These are phyloP conservation scores for Penicillium glabrum DNA, from an alignment of 2,329 filamentous ascomycete species.

Conservation along the genomic window DNA sequence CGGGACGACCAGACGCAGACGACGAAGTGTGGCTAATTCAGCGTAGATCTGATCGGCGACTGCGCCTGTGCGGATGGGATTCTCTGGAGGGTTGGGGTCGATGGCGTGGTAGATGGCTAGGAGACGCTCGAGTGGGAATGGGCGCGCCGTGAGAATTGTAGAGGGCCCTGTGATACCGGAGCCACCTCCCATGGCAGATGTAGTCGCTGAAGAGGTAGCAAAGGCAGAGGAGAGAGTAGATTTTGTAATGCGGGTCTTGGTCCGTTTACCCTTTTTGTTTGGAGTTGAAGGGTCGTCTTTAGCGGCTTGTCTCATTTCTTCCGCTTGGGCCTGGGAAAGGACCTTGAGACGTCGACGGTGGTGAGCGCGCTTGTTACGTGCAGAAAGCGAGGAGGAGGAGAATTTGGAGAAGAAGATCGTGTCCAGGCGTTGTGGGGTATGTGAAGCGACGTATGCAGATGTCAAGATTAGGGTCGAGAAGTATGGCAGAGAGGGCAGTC, in stretches of 20 bases:
- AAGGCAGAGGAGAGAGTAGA: slow-evolving; percentile 41
- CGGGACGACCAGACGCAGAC: slow-evolving; percentile 47
- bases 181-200: slow-evolving; percentile 30
- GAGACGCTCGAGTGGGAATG: slow-evolving; percentile 48
- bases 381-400: slow-evolving; percentile 44
- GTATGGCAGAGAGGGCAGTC: slow-evolving; percentile 43
- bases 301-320: slow-evolving; percentile 30
- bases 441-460: slow-evolving; percentile 49
- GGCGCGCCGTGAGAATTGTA: slow-evolving; percentile 41
- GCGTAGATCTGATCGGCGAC: slow-evolving; percentile 46
- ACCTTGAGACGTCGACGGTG: slow-evolving; percentile 43
- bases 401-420: slow-evolving; percentile 53
- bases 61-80: slow-evolving; percentile 35
- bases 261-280: slow-evolving; percentile 34
- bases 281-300: slow-evolving; percentile 26
- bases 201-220: slow-evolving; percentile 39
- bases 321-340: slow-evolving; percentile 39
- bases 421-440: slow-evolving; percentile 48
- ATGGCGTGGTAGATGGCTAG: slow-evolving; percentile 51
- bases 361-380: slow-evolving; percentile 45
- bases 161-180: slow-evolving; percentile 38
- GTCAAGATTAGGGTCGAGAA: slow-evolving; percentile 49
- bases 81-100: slow-evolving; percentile 45
- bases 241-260: slow-evolving; percentile 42
- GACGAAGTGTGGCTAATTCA: slow-evolving; percentile 48